Evolutionary conservation across 1,284 basidiomycete species (phyloP).

Genomic region (Violaceomyces palustris): DNA sequence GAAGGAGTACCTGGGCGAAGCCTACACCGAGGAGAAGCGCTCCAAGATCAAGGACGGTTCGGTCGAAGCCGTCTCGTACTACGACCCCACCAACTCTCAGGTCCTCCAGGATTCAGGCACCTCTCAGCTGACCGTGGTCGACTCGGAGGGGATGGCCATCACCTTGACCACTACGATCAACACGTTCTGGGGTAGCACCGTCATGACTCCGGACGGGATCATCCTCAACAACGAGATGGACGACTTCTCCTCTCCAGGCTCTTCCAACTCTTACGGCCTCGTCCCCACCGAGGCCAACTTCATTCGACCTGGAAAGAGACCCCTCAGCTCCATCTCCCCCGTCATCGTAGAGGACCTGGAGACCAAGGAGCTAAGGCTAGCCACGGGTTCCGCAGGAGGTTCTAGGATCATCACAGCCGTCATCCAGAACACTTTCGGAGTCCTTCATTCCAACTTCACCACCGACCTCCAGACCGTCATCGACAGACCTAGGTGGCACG

Average conservation of each 20-base stretch:
- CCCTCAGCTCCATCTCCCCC: slow-evolving; percentile 53
- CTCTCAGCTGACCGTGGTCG: slow-evolving; percentile 53
- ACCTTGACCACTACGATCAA: slow-evolving; percentile 56
- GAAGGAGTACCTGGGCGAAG: slow-evolving; percentile 44
- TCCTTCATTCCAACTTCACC: slow-evolving; percentile 35
- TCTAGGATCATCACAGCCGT: slow-evolving; percentile 56
- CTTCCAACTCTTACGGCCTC: slow-evolving; percentile 53
- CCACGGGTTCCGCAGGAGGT: slow-evolving; percentile 54
- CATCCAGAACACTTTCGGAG: slow-evolving; percentile 48
- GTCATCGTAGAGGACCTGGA: slow-evolving; percentile 52
- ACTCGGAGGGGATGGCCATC: slow-evolving; percentile 53
- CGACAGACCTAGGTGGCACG: slow-evolving; percentile 55
- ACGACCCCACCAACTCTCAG: slow-evolving; percentile 50
- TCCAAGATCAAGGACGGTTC: slow-evolving; percentile 43
- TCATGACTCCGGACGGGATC: slow-evolving; percentile 43
- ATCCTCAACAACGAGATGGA: slow-evolving; percentile 54
- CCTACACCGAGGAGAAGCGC: slow-evolving; percentile 41
- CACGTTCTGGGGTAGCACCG: slow-evolving; percentile 51
- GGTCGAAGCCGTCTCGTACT: slow-evolving; percentile 44
- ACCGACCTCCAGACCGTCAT: slow-evolving; percentile 34
- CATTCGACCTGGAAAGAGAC: slow-evolving; percentile 53
- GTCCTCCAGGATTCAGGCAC: slow-evolving; percentile 53
- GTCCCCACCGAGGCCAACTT: slow-evolving; percentile 51
- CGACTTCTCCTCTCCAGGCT: slow-evolving; percentile 52
- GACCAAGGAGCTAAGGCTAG: slow-evolving; percentile 51